Base-by-base conservation (phyloP, 2,329 filamentous ascomycete species). In the Pseudogymnoascus sp. region DNA sequence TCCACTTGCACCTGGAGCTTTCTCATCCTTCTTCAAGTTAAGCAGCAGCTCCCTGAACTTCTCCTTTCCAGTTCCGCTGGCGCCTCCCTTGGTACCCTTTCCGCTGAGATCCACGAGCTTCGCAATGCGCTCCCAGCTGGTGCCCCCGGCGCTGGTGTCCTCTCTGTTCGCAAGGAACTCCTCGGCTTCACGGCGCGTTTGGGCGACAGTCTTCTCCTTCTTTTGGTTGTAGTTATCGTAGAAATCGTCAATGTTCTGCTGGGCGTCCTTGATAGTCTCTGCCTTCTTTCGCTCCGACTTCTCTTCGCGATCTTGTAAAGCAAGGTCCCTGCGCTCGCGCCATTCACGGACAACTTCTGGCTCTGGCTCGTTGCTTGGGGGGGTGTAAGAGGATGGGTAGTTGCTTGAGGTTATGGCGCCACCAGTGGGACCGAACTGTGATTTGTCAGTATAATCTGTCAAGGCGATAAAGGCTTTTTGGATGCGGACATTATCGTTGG, bases 161-260 rank as follows among this genome's bases (percentile, higher is more conserved):
- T 99, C 93, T 65, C 93, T 86, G 76, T 82, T 92, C 62, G 85
- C 88, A 56, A 97, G 79, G 77, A 97, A 99, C 73, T 96, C 87
- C 72, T 97, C 93, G 5, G 93, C 95, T 70, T 99, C 95, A 75
- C 90, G 89, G 71, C 88, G 86, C 63, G 93, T 95, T 80, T 96
- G 91, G 21, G 88, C 82, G 69, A 97, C 88, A 65, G 85, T 86
- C 84, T 97, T 97, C 76, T 99, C 95, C 76, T 95, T 93, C 80
- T 97, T 96, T 77, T 89, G 88, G 81, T 97, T 97, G 82, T 99
- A 99, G 78, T 96, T 97, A 74, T 97, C 93, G 82, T 99, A 99
- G 79, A 97, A 99, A 75, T 97, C 95, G 75, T 99, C 95, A 68
- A 99, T 96, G 76, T 96, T 95, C 75, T 93, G 85, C 73, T 92